These are phyloP conservation scores for Starmerella vaccinii DNA, from an alignment of 805 yeast species.

Conservation along the genomic window DNA sequence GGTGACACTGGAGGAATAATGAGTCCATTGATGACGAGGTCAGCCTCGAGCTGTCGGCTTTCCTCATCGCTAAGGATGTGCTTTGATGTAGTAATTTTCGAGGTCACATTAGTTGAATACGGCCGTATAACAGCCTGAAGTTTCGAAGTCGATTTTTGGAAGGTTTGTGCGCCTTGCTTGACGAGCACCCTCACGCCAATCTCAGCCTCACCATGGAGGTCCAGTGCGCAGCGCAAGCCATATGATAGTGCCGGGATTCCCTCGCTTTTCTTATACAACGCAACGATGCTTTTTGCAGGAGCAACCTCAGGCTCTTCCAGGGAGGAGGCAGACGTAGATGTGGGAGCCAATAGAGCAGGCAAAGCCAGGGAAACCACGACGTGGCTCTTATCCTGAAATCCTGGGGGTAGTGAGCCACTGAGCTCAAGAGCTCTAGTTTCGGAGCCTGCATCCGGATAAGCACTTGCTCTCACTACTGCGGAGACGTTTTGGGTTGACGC, in stretches of 20 bases:
- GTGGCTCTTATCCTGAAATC: not conserved
- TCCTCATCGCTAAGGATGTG: not conserved
- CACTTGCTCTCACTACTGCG: constrained; percentile 1
- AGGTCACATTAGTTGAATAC: constrained; percentile 29
- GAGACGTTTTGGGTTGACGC: not conserved
- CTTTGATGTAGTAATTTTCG: constrained; percentile 3
- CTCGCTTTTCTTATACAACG: not conserved
- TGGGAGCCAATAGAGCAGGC: not conserved
- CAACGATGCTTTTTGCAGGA: not conserved
- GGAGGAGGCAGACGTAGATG: not conserved
- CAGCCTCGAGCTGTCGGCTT: constrained; percentile 11
- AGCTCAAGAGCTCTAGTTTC: not conserved
- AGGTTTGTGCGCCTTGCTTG: constrained; percentile 21
- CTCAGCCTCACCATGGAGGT: not conserved
- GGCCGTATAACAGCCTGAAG: constrained; percentile 44
- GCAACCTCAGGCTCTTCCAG: constrained; percentile 1
- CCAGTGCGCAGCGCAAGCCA: not conserved
- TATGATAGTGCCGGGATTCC: not conserved
- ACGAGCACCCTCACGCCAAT: constrained; percentile 38
- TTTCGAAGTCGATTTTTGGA: constrained; percentile 27
- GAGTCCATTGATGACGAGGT: constrained; percentile 16
- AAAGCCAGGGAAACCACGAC: not conserved
- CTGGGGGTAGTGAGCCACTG: not conserved
- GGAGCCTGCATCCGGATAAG: not conserved
- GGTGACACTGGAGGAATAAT: constrained; percentile 18